Base-by-base conservation (phyloP, 805 yeast species). In the Brettanomyces sp. region DNA sequence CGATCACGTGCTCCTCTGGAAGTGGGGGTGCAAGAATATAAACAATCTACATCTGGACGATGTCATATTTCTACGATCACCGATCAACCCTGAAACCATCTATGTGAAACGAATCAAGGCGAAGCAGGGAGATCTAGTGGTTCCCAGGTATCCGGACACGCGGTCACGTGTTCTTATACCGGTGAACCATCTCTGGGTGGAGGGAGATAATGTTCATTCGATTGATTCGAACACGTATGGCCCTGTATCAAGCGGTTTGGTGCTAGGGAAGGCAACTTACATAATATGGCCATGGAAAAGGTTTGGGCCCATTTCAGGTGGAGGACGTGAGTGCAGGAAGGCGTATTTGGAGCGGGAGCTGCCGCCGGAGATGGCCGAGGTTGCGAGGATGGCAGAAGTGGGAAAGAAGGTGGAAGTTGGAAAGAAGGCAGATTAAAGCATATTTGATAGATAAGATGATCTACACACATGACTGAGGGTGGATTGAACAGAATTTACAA, bases 201-300 rank as follows among this genome's bases (percentile, higher is more conserved):
- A 91, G 61, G 98, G 98, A 5, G 98, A 91, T 62, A 89, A 87
- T 59, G 63, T 77, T 13, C 91, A 83, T 56, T 82, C 95, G 0
- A 68, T 89, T 2, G 98, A 91, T 64, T 81, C 91, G 44, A 90
- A 89, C 61, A 76, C 73, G 7, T 91, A 85, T 66, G 98, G 98
- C 0, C 95, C 97, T 0, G 74, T 91, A 0, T 82, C 95, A 13
- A 74, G 79, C 36, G 96, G 91, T 0, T 65, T 91, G 47, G 80
- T 89, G 22, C 57, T 85, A 9, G 97, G 96, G 1, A 84, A 79
- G 56, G 95, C 84, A 1, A 68, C 76, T 1, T 63, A 66, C 40
- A 70, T 90, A 1, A 62, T 89, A 40, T 87, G 85, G 82, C 97
- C 96, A 1, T 67, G 73, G 3, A 58, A 62, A 30, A 69, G 86